Base-by-base conservation (phyloP, 2,329 filamentous ascomycete species). In the Colletotrichum musicola region DNA sequence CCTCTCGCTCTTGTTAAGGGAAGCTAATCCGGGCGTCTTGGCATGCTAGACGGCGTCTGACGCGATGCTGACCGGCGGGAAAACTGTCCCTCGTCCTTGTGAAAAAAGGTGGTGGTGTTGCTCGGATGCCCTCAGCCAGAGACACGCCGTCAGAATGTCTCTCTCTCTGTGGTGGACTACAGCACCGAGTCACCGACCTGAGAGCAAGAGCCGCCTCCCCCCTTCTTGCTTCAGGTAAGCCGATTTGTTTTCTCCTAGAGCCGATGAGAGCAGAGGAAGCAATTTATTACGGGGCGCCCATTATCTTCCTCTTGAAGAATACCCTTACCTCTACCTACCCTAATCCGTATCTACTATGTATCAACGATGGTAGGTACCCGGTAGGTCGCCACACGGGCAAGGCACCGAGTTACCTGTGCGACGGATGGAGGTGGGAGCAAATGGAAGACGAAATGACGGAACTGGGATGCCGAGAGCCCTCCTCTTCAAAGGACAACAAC, bases 131-230 rank as follows among this genome's bases (percentile, higher is more conserved):
- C 40, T 68, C 60, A 54, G 62, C 54, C 50, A 55, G 57, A 55
- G 57, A 65, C 62, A 68, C 50, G 27, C 47, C 62, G 47, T 61
- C 66, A 68, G 62, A 68, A 68, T 68, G 66, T 68, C 66, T 68
- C 55, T 35, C 7, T 64, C 47, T 68, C 55, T 68, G 49, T 68
- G 54, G 57, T 6, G 16, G 27, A 35, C 30, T 10, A 35, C 51
- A 18, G 9, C 18, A 18, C 46, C n/a, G 46, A 49, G n/a, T n/a
- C 9, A 18, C 3, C 12, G 20, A 25, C 46, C 46, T 5, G 12
- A 5, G 46, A 49, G 9, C 16, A 18, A 18, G 14, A 18, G 44
- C 9, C 16, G 22, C 22, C 22, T 25, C 22, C 18, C 44, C 30
- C 30, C 18, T n/a, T 47, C 44, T 9, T 47, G 44, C 44, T 47